Percentiles rank a stretch among this genome's conserved stretches.
Conservation (phyloP, 495 filamentous ascomycete genomes). For the Trypethelium eluteriae region DNA sequence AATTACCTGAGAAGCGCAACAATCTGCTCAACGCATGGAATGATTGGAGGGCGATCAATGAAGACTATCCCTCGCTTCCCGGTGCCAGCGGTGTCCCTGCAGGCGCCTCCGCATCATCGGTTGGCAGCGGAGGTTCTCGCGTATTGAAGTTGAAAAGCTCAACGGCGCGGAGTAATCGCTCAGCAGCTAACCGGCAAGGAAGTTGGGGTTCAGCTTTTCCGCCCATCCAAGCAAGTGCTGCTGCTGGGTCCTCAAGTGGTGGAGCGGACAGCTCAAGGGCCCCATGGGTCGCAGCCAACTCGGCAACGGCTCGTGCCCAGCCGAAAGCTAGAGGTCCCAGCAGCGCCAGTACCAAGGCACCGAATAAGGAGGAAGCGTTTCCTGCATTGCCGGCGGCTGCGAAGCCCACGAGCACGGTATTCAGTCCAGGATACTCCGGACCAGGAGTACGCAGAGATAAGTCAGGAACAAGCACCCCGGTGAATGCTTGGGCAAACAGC, state of each 20-base stretch:
- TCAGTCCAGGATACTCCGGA: constrained; percentile 61
- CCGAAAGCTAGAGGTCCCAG: constrained; percentile 21
- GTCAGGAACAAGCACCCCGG: constrained; percentile 23
- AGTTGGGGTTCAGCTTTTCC: constrained; percentile 42
- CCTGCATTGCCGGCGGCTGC: constrained; percentile 71
- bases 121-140: constrained; percentile 50
- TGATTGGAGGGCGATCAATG: constrained; percentile 89
- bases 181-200: constrained; percentile 46
- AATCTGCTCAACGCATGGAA: constrained; percentile 76
- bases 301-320: constrained; percentile 27
- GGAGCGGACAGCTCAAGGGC: constrained; percentile 39
- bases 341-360: constrained; percentile 19
- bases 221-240: constrained; percentile 30
- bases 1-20: constrained; percentile 65
- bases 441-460: constrained; percentile 62
- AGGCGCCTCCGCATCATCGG: constrained; percentile 41
- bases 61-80: constrained; percentile 89
- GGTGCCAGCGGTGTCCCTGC: constrained; percentile 53
- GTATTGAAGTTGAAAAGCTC: constrained; percentile 69
- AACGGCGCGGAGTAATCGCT: constrained; percentile 63
- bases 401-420: constrained; percentile 69
- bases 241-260: constrained; percentile 30
- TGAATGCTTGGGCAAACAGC: constrained; percentile 40
- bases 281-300: constrained; percentile 45
- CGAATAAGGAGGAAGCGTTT: constrained; percentile 53